These are phyloP conservation scores for Plasmodium vinckei DNA, from an alignment of 169 alveolate genomes.

Conservation along the genomic window DNA sequence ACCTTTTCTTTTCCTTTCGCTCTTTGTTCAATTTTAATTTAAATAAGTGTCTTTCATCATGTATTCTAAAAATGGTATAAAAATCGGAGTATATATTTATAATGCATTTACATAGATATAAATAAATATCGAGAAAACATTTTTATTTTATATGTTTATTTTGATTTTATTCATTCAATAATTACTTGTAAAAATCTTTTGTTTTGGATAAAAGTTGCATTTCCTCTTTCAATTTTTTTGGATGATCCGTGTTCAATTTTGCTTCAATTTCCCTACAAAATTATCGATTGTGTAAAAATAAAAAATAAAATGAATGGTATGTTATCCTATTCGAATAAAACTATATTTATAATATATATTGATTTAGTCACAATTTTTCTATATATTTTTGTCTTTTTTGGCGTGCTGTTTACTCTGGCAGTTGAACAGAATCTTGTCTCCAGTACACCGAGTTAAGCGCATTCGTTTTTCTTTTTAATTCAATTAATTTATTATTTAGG, in stretches of 20 bases:
- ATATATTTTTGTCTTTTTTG: neutral
- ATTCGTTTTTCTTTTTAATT: constrained; percentile 46
- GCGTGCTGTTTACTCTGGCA: constrained; percentile 36
- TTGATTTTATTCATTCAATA: neutral
- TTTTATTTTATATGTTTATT: constrained; percentile 2
- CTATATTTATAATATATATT: neutral
- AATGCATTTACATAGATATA: neutral
- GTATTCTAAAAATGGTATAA: constrained; percentile 26
- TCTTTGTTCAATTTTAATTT: constrained; percentile 69
- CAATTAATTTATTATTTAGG: constrained; percentile 50
- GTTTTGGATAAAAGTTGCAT: constrained; percentile 63
- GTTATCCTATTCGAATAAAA: too few species aligned
- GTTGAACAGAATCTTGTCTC: constrained; percentile 52
- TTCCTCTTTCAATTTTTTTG: constrained; percentile 69
- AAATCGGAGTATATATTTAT: neutral
- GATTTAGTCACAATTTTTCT: neutral
- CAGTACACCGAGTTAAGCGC: constrained; percentile 37
- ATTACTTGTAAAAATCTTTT: constrained; percentile 70
- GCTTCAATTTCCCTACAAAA: constrained; percentile 51
- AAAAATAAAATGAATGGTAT: too few species aligned
- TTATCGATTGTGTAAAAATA: too few species aligned
- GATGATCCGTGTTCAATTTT: constrained; percentile 49
- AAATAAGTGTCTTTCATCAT: constrained; percentile 68
- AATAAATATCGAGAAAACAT: neutral
- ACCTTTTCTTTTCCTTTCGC: constrained; percentile 59